A percentile compares a stretch with the other conserved stretches of the same genome.
These are phyloP conservation scores for Linanthus parryae DNA, from an alignment of 148 eudicot genomes.

Conservation along the genomic window DNA sequence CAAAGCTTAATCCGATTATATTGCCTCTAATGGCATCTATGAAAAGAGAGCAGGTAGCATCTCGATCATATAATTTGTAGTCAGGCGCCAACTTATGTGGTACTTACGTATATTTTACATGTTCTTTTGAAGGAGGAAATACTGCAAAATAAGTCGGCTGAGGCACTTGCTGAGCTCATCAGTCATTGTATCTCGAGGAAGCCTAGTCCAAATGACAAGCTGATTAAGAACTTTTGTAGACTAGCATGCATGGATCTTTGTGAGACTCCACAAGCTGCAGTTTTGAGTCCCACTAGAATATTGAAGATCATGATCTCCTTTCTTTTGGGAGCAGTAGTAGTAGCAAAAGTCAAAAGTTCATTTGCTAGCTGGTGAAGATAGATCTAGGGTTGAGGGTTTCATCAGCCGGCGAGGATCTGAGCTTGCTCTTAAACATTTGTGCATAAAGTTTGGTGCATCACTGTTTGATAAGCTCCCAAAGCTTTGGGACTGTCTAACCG, in stretches of 20 bases:
- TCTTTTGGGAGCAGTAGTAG: constrained; percentile 39
- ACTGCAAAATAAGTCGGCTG: constrained; percentile 88
- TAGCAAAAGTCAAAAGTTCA: constrained; percentile 64
- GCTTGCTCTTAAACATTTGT: constrained; percentile 83
- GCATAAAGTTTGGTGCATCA: constrained; percentile 65
- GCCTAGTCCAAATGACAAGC: constrained; percentile 94
- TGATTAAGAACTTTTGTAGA: constrained; percentile 81
- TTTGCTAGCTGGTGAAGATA: constrained; percentile 55
- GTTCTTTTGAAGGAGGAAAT: constrained; percentile 70
- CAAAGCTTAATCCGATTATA: constrained; percentile 83
- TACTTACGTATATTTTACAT: no score
- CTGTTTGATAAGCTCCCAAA: constrained; percentile 88
- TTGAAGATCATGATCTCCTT: constrained; percentile 84
- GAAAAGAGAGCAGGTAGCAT: constrained; percentile 72
- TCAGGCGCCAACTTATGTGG: no score
- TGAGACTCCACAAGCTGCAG: constrained; percentile 92
- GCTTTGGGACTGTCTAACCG: constrained; percentile 95
- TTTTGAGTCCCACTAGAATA: constrained; percentile 63
- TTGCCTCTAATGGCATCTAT: constrained; percentile 93
- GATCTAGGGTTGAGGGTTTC: constrained; percentile 81
- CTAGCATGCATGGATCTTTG: constrained; percentile 82
- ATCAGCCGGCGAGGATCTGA: constrained; percentile 94
- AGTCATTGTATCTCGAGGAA: constrained; percentile 66
- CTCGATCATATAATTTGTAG: no score
- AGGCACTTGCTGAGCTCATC: constrained; percentile 91